A percentile compares a stretch with the other conserved stretches of the same genome.
Evolutionary conservation across 176 grass and related monocot species (phyloP).

Genomic region (Hyparrhenia diplandra): DNA sequence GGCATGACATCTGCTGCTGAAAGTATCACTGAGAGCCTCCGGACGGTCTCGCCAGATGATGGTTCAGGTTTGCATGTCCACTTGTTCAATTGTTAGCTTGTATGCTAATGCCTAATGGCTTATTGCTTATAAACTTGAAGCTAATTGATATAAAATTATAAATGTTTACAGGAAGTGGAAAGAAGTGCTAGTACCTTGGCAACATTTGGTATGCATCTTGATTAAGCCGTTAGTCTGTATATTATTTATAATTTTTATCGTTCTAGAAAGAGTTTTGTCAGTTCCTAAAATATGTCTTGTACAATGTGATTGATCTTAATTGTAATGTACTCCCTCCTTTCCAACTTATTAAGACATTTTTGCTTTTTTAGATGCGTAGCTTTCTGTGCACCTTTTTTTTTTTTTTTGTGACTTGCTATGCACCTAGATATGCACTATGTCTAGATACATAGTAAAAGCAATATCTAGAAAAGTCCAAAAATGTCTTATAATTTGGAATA

Average conservation of each 20-base stretch:
- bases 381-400: too few species aligned
- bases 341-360: neutral
- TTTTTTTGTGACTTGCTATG: too few species aligned
- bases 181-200: slow-evolving; percentile 70
- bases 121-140: neutral
- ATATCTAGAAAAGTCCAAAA: neutral
- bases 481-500: neutral
- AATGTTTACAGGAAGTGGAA: slow-evolving; percentile 46
- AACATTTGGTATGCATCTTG: slow-evolving; percentile 71
- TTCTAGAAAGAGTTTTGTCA: neutral
- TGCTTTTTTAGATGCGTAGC: too few species aligned
- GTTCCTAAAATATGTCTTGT: neutral
- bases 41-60: slow-evolving; percentile 73
- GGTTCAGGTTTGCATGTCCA: slow-evolving; percentile 70
- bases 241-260: neutral
- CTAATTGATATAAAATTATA: neutral
- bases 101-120: neutral
- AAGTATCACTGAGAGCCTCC: slow-evolving; percentile 90
- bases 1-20: slow-evolving; percentile 88
- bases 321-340: neutral
- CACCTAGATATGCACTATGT: too few species aligned
- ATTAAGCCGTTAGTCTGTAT: slow-evolving; percentile 2
- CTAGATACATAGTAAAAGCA: neutral
- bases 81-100: neutral
- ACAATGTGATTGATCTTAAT: neutral